phyloP scores from a whole-genome alignment of 768 basidiomycete genomes.

The Mycena galopus region DNA sequence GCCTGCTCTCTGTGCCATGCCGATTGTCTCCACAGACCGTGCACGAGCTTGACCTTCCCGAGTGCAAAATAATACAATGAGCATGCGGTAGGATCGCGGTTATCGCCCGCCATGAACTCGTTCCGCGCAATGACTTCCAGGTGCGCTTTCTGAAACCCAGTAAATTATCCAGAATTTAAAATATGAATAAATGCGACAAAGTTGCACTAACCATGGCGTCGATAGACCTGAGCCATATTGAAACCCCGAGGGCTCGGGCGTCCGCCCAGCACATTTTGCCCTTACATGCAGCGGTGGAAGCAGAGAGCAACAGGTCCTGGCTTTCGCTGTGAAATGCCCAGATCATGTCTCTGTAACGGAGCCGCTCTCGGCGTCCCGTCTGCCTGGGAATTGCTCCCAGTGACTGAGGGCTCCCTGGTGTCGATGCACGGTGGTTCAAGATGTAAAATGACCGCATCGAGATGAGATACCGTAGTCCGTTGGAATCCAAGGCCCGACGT shows the following conservation, averaged over 20 bases:
- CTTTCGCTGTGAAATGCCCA: conserved; percentile 98
- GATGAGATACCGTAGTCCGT: conserved; percentile 93
- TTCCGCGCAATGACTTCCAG: conserved; percentile 92
- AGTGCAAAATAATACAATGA: conserved; percentile 96
- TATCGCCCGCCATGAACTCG: conserved; percentile 90
- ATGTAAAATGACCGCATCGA: conserved; percentile 95
- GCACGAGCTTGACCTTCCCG: conserved; percentile 91
- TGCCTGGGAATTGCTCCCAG: conserved; percentile 55
- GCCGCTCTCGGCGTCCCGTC: conserved; percentile 76
- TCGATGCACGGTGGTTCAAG: conserved; percentile 74
- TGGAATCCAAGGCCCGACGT: conserved; percentile 89
- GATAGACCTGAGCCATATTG: conserved; percentile 86
- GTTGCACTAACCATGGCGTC: conserved; percentile 82
- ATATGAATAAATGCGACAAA: background rate
- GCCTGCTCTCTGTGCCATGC: conserved; percentile 92
- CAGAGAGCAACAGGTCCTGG: conserved; percentile 84
- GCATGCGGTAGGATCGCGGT: conserved; percentile 89
- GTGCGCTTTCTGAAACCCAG: conserved; percentile 71
- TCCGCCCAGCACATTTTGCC: conserved; percentile 93
- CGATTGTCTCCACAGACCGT: conserved; percentile 96
- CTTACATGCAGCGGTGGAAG: conserved; percentile 78
- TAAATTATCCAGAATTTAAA: background rate
- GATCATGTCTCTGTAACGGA: conserved; percentile 93
- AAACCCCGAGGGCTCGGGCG: conserved; percentile 87
- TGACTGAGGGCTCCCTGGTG: conserved; percentile 60